Base-by-base conservation (phyloP, 768 basidiomycete species). In the Rhizopogon vesiculosus region DNA sequence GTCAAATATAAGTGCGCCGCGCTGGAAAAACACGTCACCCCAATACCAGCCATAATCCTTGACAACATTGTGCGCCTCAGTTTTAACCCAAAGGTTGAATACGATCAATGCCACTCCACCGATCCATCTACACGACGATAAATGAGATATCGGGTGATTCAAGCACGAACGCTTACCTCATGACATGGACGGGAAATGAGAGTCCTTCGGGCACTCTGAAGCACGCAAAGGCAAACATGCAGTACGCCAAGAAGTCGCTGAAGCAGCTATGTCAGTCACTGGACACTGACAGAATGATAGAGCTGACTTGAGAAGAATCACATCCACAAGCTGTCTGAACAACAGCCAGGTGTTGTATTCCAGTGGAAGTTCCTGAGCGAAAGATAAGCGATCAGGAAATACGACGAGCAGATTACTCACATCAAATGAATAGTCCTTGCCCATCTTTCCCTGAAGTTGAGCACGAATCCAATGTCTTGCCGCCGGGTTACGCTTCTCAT, bases 1-100 rank as follows among this genome's bases (percentile, higher is more conserved):
- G 67, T 99, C 96, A 64, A 99, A 99, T 2, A 98, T 88, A 13
- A 98, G 78, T 42, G 89, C 86, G 42, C 91, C 91, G n/a, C 91
- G 86, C 69, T 92, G 90, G 76, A 93, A 93, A 74, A 93, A 93
- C 55, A 86, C 86, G 61, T 93, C 91, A 9, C 91, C 94, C 93
- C 93, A 93, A 69, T 94, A 98, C 94, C 93, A 98, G 15, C 94
- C 95, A 61, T 96, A 98, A 65, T 98, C 96, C 64, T 97, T 98
- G 58, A 98, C 94, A 48, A 98, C 93, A 53, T 93, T 82, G 69
- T 99, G 97, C 0, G 97, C 97, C 66, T 98, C 96, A 2, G 89
- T 91, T 69, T 99, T 99, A 59, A 99, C 93, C 94, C 95, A 98
- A 38, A 98, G 79, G 69, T 99, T 98, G 79, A 98, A 98, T 19